Evolutionary conservation across 1,284 basidiomycete species (phyloP), one percentile per base, ranked within the genome.

Genomic region (Neonothopanus nambi): DNA sequence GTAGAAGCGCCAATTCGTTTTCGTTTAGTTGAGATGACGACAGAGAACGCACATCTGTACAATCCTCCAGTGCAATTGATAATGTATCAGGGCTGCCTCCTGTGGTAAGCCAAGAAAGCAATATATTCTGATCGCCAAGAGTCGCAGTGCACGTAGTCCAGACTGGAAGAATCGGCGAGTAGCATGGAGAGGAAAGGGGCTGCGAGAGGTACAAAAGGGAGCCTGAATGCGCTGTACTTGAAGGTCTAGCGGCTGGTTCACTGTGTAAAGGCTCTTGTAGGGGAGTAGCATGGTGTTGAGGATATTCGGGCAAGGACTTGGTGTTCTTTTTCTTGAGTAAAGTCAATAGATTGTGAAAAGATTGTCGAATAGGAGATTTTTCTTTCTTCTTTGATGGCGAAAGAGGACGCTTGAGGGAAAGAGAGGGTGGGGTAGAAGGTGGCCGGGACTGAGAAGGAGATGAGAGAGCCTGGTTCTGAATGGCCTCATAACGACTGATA

Each of bases 11-110:
- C 37, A 65, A 66, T 53, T 82, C 78, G 3, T 75, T 69, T 12
- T 68, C 59, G 17, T 71, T 67, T 17, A 85, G 63, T 50, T 83
- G 74, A 7, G 64, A 58, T 20, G 68, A 30, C 26, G 74, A n/a
- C n/a, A n/a, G n/a, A n/a, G n/a, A 87, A 24, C 77, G 82, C 46
- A 88, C 80, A 62, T 89, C 84, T 35, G 78, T 69, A 61, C 86
- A 87, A 39, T 71, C 67, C 5, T 68, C 64, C 45, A 89, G 68
- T 12, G 70, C 62, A 26, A 89, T 73, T 33, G 74, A 65, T 50
- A 78, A 75, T 3, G 72, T 73, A 21, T 72, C 71, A 23, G 77
- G 73, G 51, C 73, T 73, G 5, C 74, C 75, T 13, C 69, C 68
- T 33, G 74, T 63, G 4, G 76, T 75, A 23, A 71, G 68, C 67